phyloP scores from a whole-genome alignment of 2,329 filamentous ascomycete genomes.

The Phialocephala subalpina region DNA sequence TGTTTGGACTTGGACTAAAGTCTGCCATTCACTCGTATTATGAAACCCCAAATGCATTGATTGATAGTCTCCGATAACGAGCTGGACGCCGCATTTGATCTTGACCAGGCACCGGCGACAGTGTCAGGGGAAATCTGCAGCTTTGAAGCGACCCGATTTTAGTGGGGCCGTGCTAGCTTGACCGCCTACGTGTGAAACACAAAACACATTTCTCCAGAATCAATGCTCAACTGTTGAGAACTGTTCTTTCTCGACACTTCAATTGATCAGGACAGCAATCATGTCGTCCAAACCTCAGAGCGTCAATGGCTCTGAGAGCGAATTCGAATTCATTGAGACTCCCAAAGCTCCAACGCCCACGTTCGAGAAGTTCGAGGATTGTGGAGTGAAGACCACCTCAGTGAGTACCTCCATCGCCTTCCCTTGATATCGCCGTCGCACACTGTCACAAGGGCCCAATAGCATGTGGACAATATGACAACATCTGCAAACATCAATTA shows the following conservation, averaged over 20 bases:
- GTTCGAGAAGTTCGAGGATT: constrained; percentile 60
- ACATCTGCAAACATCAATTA: constrained; percentile 38
- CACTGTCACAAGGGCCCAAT: background rate
- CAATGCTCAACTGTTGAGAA: constrained; percentile 20
- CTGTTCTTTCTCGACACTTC: constrained; percentile 20
- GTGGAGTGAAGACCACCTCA: constrained; percentile 62
- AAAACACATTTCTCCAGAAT: constrained; percentile 16
- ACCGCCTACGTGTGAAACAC: constrained; percentile 26
- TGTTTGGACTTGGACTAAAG: too few relatives aligned
- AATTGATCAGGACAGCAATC: constrained; percentile 38
- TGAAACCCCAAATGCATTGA: too few relatives aligned
- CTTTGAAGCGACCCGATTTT: background rate
- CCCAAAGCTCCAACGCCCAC: constrained; percentile 58
- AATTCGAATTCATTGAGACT: constrained; percentile 72
- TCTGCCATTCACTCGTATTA: too few relatives aligned
- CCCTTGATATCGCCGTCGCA: background rate
- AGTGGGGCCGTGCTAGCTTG: constrained; percentile 11
- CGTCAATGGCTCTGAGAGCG: constrained; percentile 57
- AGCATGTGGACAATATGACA: background rate
- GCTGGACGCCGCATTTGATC: too few relatives aligned
- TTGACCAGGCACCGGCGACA: too few relatives aligned
- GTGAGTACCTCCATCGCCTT: constrained; percentile 48
- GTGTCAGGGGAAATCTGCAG: constrained; percentile 11
- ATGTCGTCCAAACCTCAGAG: constrained; percentile 59
- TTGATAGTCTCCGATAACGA: too few relatives aligned